Conservation (phyloP, 2,329 filamentous ascomycete genomes). For the Fusarium sacchari region DNA sequence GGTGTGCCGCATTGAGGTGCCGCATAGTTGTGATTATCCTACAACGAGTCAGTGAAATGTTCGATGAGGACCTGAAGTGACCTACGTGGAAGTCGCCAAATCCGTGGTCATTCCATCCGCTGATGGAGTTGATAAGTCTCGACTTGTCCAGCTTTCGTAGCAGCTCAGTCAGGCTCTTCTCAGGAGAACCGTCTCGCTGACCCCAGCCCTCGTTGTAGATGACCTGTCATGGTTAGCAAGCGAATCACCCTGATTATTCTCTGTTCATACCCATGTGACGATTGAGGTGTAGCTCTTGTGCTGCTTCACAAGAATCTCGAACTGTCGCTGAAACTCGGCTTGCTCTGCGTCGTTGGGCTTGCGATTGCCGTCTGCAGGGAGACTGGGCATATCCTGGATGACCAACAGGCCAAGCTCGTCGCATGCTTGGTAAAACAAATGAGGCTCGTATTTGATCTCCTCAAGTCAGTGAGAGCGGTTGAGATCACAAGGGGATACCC, state of each 20-base stretch:
- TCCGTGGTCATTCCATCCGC: conserved; percentile 75
- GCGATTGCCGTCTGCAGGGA: conserved; percentile 48
- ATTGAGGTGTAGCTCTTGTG: conserved; percentile 31
- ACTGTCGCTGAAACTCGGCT: conserved; percentile 71
- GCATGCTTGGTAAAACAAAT: conserved; percentile 74
- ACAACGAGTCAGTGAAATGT: not conserved
- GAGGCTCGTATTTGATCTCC: conserved; percentile 73
- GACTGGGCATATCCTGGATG: conserved; percentile 77
- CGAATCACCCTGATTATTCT: rapidly evolving
- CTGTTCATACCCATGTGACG: conserved; percentile 8
- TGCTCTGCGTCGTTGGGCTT: conserved; percentile 62
- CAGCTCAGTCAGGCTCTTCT: conserved; percentile 64
- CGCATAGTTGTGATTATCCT: conserved; percentile 77
- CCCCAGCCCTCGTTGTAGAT: conserved; percentile 35
- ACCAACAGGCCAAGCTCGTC: conserved; percentile 73
- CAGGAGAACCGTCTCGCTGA: conserved; percentile 43
- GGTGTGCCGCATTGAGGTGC: conserved; percentile 77
- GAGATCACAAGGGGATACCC: conserved; percentile 33
- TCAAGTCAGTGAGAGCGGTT: not conserved
- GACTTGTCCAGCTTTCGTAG: conserved; percentile 70
- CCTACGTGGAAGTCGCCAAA: conserved; percentile 66
- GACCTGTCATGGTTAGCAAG: not conserved
- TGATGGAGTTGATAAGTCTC: conserved; percentile 69
- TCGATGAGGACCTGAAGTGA: rapidly evolving
- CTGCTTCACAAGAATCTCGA: conserved; percentile 69